Base-by-base conservation (phyloP, 2,329 filamentous ascomycete species). In the Alternaria burnsii region DNA sequence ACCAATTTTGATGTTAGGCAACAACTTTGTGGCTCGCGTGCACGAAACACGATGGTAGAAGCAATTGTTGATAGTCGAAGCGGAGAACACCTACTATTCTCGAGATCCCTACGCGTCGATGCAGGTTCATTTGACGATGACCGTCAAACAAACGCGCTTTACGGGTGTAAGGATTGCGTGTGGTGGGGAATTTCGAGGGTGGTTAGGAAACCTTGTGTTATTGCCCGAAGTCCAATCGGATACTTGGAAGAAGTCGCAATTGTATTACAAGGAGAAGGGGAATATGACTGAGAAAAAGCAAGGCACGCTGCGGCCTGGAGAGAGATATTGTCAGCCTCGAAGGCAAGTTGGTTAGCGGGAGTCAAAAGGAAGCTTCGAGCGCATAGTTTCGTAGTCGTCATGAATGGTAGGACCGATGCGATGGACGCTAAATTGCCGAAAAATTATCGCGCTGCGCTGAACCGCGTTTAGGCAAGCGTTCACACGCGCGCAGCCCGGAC, bases 51-150 rank as follows among this genome's bases (percentile, higher is more conserved):
- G 38, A 43, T 52, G 28, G 44, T 48, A 34, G 55, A 38, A 44
- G 43, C 54, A n/a, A 41, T 58, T 56, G 58, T 48, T 22, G 48
- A 26, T 46, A 43, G 24, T 51, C 51, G 48, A 47, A 24, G 34
- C 20, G 28, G 26, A 55, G 34, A 16, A 26, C 22, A 82, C 87
- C 82, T 86, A 92, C 90, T 84, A 85, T 84, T 84, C 83, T 86
- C 82, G 83, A 81, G 80, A 66, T 70, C 66, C 83, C 77, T 79
- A 84, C 82, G 78, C 82, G 82, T 82, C 82, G 83, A 84, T 94
- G 93, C 94, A 97, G 93, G 93, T 95, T 97, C 94, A 97, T 97
- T 93, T 94, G 92, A 96, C 93, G 94, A 92, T 59, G 82, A 89
- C 89, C 91, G 92, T 86, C 93, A 95, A 72, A 96, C 78, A 85